Evolutionary conservation across 164 flowering plant species (phyloP).

Genomic region (Chloranthus sessilifolius): DNA sequence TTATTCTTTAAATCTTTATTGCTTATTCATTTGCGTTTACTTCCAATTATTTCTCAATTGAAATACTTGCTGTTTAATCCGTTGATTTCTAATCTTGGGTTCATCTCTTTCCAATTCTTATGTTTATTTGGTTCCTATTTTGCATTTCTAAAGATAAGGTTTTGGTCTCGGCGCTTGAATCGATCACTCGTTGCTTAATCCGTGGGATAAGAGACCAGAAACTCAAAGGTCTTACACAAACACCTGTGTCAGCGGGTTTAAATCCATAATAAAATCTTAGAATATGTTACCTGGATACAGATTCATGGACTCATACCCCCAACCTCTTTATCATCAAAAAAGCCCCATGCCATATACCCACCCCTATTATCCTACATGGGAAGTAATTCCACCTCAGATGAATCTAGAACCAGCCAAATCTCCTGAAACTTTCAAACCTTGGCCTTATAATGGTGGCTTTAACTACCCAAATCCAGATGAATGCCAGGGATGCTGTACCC

Average conservation of each 20-base stretch:
- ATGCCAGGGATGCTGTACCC: constrained; percentile 35
- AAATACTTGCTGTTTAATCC: too few species aligned
- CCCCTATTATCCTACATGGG: constrained; percentile 20
- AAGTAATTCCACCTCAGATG: constrained; percentile 19
- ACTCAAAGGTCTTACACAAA: neutral
- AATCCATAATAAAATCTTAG: neutral
- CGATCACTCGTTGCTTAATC: neutral
- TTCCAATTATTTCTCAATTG: too few species aligned
- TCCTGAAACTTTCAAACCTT: constrained; percentile 15
- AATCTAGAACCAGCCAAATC: constrained; percentile 13
- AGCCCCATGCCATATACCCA: constrained; percentile 16
- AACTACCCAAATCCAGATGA: constrained; percentile 23
- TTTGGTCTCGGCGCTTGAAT: constrained; percentile 3
- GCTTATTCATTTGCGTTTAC: too few species aligned
- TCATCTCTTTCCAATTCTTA: too few species aligned
- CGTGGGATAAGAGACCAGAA: neutral
- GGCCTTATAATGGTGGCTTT: constrained; percentile 23
- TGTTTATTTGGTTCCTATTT: neutral
- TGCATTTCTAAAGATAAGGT: neutral
- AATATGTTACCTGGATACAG: constrained; percentile 33
- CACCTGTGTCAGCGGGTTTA: neutral
- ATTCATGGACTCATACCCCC: constrained; percentile 26
- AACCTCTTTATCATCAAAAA: constrained; percentile 9
- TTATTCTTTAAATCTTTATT: too few species aligned
- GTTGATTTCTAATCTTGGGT: too few species aligned